Conservation (phyloP, 108 stramenopile species). For the Epithemia pelagica region DNA sequence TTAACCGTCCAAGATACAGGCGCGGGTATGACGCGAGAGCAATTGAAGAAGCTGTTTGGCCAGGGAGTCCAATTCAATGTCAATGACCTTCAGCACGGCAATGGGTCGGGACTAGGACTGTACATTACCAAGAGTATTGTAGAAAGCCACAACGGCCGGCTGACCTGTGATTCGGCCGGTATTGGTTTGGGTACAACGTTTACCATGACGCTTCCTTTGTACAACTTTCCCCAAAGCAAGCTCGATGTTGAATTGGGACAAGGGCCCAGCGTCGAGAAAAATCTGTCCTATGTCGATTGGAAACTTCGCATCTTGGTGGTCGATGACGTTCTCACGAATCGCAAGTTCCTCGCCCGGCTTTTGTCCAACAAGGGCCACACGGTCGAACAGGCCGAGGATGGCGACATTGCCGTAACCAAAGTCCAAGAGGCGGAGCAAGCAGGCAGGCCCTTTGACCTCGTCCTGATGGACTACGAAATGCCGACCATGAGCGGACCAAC, state of each 20-base stretch:
- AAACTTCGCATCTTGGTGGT: conserved; percentile 9
- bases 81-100: conserved; percentile 50
- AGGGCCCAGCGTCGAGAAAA: conserved; percentile 1
- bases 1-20: too few species aligned
- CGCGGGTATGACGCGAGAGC: conserved; percentile 40
- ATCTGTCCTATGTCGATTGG: too few species aligned
- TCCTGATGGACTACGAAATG: conserved; percentile 16
- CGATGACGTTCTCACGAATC: conserved; percentile 20
- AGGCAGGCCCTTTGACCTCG: background rate
- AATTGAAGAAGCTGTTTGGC: conserved; percentile 35
- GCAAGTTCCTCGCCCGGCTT: conserved; percentile 19
- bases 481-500: too few species aligned
- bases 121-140: conserved; percentile 56
- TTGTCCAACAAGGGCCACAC: conserved; percentile 8
- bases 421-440: conserved; percentile 11
- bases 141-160: conserved; percentile 38
- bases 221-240: conserved; percentile 7
- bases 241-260: background rate
- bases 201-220: conserved; percentile 37
- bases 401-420: conserved; percentile 13
- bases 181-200: conserved; percentile 41
- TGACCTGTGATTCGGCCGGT: conserved; percentile 35
- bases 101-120: conserved; percentile 60
- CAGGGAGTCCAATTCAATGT: conserved; percentile 59
- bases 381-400: conserved; percentile 20